Evolutionary conservation across 2,329 filamentous ascomycete species (phyloP), one percentile per base, ranked within the genome.

Genomic region (Nemania sp.): DNA sequence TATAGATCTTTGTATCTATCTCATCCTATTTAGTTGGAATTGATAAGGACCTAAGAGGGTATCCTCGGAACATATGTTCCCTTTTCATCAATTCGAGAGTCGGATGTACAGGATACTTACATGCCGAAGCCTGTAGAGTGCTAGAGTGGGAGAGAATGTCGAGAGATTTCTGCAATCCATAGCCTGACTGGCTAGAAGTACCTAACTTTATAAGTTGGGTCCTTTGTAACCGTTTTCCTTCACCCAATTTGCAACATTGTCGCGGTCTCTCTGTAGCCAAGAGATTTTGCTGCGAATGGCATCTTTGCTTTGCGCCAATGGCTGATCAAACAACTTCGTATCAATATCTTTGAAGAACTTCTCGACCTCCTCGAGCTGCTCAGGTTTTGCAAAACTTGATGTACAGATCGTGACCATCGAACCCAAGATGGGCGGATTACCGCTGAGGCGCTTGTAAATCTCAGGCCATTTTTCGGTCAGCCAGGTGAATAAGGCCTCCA

Each of bases 401-500:
- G 90, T 93, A 65, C 86, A 88, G 64, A 96, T 89, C 53, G 85
- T 84, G 3, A 97, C 90, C 64, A 97, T 86, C 39, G 82, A 86
- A 60, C 91, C 89, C 41, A 97, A 79, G 82, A 97, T 93, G 31
- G 88, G 87, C 63, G 95, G 81, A 15, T 86, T 87, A n/a, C 93
- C 90, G 23, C 91, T 92, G 40, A 96, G 82, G 67, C 89, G 86
- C 78, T 89, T 85, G 70, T 84, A 82, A 37, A 97, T 78, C 28
- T 83, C 80, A n/a, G 90, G 89, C 91, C 93, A 97, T 75, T 96
- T 94, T 62, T 86, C 80, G 69, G 86, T 89, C 77, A 96, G 80
- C 89, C 90, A 97, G 15, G 71, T 73, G 81, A 89, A 97, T 52
- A 96, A 80, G 6, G 89, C 89, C 52, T 89, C 78, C 51, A 96